Evolutionary conservation across 208 protist genomes (phyloP).

Genomic region (Leptomonas pyrrhocoris): DNA sequence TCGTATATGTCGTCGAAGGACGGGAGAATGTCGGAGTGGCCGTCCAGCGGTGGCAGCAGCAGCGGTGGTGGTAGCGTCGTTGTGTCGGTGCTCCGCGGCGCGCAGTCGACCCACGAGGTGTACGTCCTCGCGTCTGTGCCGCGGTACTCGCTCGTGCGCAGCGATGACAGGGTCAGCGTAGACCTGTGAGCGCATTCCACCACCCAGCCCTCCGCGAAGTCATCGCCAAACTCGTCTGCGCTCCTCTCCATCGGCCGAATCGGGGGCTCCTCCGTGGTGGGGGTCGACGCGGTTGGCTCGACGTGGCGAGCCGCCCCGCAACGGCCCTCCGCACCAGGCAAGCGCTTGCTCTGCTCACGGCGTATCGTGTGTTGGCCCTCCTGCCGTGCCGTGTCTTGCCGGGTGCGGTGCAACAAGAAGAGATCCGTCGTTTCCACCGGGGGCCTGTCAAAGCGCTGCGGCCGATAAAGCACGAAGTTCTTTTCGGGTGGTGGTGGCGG

Average conservation of each 20-base stretch:
- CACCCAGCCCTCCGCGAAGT: constrained; percentile 11
- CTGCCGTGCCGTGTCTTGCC: constrained; percentile 3
- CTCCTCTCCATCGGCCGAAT: constrained; percentile 14
- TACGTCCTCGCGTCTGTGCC: constrained; percentile 39
- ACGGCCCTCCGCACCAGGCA: background rate
- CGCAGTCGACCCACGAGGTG: constrained; percentile 42
- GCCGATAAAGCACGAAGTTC: constrained; percentile 10
- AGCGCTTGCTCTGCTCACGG: background rate
- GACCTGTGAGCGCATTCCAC: constrained; percentile 48
- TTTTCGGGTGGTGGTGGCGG: background rate
- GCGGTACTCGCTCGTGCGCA: constrained; percentile 54
- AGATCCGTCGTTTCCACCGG: background rate
- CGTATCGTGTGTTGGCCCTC: constrained; percentile 11
- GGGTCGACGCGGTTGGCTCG: too few species aligned
- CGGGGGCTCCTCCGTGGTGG: too few species aligned
- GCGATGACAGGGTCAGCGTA: constrained; percentile 43
- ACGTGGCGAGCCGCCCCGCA: background rate
- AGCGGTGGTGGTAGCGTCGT: background rate
- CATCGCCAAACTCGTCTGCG: constrained; percentile 28
- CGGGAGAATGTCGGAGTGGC: constrained; percentile 27
- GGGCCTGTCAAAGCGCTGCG: constrained; percentile 11
- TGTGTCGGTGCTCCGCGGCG: background rate
- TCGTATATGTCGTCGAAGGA: constrained; percentile 38
- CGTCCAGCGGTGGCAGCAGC: constrained; percentile 4
- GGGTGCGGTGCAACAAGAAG: background rate